Percentiles rank a stretch among this genome's conserved stretches.
Conservation (phyloP, 2,329 filamentous ascomycete species). For the Calonectria ilicicola region DNA sequence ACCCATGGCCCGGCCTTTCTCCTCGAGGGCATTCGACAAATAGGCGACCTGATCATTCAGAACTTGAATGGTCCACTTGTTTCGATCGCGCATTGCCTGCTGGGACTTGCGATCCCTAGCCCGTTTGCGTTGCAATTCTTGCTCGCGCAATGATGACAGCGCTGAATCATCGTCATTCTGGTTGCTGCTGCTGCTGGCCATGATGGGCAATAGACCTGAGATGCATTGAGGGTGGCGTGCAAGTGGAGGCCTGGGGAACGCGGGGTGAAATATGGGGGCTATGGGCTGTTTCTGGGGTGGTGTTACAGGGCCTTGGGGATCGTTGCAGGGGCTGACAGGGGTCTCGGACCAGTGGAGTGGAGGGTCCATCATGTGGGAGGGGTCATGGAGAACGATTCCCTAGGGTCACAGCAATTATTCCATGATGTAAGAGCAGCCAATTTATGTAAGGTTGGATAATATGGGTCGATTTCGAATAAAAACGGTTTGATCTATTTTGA, state of each 20-base stretch:
- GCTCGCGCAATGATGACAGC: slow-evolving; percentile 8
- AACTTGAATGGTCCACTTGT: slow-evolving; percentile 45
- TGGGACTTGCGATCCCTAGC: slow-evolving; percentile 48
- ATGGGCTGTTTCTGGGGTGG: neutral
- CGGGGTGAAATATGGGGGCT: slow-evolving; percentile 20
- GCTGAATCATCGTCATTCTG: slow-evolving; percentile 27
- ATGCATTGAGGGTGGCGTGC: neutral
- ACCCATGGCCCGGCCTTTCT: slow-evolving; percentile 32
- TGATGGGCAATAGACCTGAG: slow-evolving; percentile 13
- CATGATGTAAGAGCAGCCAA: neutral
- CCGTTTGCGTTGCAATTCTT: slow-evolving; percentile 46
- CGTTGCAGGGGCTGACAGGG: neutral
- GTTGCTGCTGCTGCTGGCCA: slow-evolving; percentile 16
- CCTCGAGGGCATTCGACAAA: slow-evolving; percentile 39
- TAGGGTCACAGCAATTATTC: neutral
- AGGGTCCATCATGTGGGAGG: neutral
- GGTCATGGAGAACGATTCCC: slow-evolving; percentile 3
- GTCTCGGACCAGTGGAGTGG: neutral
- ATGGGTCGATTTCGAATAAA: neutral
- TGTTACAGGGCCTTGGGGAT: neutral
- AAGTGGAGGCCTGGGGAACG: neutral
- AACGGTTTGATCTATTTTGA: neutral
- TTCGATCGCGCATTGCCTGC: slow-evolving; percentile 49
- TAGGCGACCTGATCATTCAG: slow-evolving; percentile 45
- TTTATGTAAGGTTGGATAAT: neutral